Base-by-base conservation (phyloP, 306 rosid genomes). In the Hippophae tibetana region DNA sequence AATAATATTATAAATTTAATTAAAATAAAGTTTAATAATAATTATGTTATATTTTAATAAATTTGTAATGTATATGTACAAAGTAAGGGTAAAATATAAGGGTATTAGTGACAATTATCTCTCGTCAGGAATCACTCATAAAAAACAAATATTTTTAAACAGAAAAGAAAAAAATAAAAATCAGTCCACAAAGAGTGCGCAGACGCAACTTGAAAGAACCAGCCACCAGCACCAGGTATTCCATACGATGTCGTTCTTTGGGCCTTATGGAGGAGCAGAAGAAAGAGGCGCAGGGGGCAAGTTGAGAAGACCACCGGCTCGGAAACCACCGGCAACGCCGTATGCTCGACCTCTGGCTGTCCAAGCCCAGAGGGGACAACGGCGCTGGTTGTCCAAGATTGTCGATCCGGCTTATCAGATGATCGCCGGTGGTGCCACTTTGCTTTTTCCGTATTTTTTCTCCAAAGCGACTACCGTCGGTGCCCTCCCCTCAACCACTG, bases 391-490 rank as follows among this genome's bases (percentile, higher is more conserved):
- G 9, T 83, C 89, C 6, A 83, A 72, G 55, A 65, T 89, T n/a
- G 94, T 85, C 7, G 90, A 83, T 77, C 96, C 96, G 14, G 95
- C 96, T 6, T 79, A 66, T 58, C 95, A 79, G 42, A 72, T 89
- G 67, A 77, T 89, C 50, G 56, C 84, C 27, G 82, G 77, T 5
- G 82, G 95, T 38, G 89, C 95, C 63, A 75, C 82, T 1, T 78
- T 71, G 18, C 46, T 89, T 43, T 74, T 89, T 25, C 86, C 95
- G 10, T 77, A 78, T 5, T 69, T 81, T 45, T 79, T 85, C 63
- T 75, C 80, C 6, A 63, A 66, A 42, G 40, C 79, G 7, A 49
- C 62, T 54, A 52, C 70, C 43, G 5, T n/a, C 57, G 12, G 49
- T 48, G 73, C 73, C 41, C 56, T 73, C 14, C 45, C 76, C n/a